Base-by-base conservation (phyloP, 108 stramenopile species). In the Schizochytrium sp. region DNA sequence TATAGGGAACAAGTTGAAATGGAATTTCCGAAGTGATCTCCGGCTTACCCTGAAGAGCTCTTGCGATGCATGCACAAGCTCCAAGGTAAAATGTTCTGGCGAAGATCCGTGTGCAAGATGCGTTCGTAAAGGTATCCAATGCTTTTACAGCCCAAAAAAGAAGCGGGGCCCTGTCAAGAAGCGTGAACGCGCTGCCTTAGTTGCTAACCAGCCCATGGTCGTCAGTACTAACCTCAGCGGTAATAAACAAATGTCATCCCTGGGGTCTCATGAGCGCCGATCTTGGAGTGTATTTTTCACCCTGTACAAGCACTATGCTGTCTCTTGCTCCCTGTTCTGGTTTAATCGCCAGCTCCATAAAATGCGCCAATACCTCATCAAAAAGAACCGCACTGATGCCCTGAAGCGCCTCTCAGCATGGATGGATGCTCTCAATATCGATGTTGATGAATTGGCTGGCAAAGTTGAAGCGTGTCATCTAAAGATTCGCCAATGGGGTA, bases 201-300 rank as follows among this genome's bases (percentile, higher is more conserved):
- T 83, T 40, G 76, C 76, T 13, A 83, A 83, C 47, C 76, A 83
- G 76, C 76, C 76, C 50, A 83, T 83, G 76, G 76, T 83, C 17
- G 76, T 83, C 12, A 49, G 53, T 38, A 55, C 76, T 38, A 55
- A 49, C 76, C 47, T 83, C 12, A 49, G 53, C 15, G 76, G 76
- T n/a, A 83, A 83, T 53, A 83, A 83, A 53, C 76, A 83, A 55
- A 49, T 83, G 76, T 83, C 76, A n/a, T 83, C 76, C 50, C 76
- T 83, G 15, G 76, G 76, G 5, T 83, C 76, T 0, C 76, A 83
- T 53, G 76, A 83, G 1, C 76, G 76, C 10, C 47, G 76, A 5
- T 83, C 76, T 53, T 83, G 76, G 76, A 55, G 50, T 53, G 76
- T 83, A n/a, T 83, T 83, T 2, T 83, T 83, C 3, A 83, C 76